Base-by-base conservation (phyloP, 2,329 filamentous ascomycete species). In the Penicillium decumbens region DNA sequence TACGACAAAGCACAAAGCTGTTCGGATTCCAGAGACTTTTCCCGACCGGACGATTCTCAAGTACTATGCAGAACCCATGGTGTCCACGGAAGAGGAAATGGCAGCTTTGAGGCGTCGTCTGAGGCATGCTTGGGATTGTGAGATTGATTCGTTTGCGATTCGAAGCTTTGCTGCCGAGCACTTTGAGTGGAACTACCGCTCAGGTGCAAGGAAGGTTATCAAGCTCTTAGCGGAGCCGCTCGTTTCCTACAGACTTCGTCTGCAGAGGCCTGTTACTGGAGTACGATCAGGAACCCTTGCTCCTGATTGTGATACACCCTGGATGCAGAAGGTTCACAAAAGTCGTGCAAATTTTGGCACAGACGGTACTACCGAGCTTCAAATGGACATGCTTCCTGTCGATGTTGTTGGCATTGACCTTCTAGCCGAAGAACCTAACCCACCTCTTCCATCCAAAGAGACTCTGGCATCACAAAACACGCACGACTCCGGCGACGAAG, bases 41-140 rank as follows among this genome's bases (percentile, higher is more conserved):
- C 93, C 93, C 0, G 84, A 88, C 54, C 72, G 81, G 41, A 86
- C 89, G 37, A 82, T 95, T 6, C 73, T 97, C 18, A 79, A 87
- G 9, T 95, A 89, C 64, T 98, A 98, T 60, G 92, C 88, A 0
- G 84, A 91, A 62, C 93, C 93, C 0, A 83, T 87, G 1, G 86
- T 96, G 3, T 96, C 91, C 0, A 76, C 77, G 0, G 58, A 75
- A 5, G 68, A 80, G 7, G 76, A 80, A 24, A 62, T 92, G 43
- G 70, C 80, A 3, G 75, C 72, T 37, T 61, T 91, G 18, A 75
- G 71, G 49, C 65, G 66, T 2, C 73, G 74, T 0, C 74, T 87
- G 35, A 71, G 72, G 8, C 54, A 58, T 35, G 65, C 65, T 9
- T 89, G 85, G 81, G 79, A 84, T 48, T 73, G 74, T 38, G 73